Base-by-base conservation (phyloP, 2,329 filamentous ascomycete species). In the Pestalotiopsis sp. region DNA sequence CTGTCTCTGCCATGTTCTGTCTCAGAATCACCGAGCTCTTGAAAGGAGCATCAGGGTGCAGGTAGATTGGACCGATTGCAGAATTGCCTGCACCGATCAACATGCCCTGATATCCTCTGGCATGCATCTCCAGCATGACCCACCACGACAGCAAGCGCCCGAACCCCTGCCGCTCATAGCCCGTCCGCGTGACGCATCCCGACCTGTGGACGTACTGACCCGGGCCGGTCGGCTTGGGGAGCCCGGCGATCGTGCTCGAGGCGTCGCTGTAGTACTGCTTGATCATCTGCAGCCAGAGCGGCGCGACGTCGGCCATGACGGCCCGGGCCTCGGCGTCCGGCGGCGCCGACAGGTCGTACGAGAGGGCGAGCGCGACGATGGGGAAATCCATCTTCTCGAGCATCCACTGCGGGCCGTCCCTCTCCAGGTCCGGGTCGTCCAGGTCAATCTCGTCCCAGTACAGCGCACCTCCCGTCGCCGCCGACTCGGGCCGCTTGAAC, bases 381-480 rank as follows among this genome's bases (percentile, higher is more conserved):
- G 72, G 73, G 36, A 75, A 74, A 61, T 74, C 73, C 41, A 74
- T 65, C n/a, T 68, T 72, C 5, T 74, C 72, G 52, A 72, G 65
- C 38, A 62, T 69, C 70, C 65, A 70, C 67, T 17, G 58, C 45
- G 23, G 68, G 68, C 68, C 74, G 63, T 61, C 49, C 9, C 23
- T 31, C 57, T 69, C 67, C 4, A 36, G 73, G 66, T 52, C 71
- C 11, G 73, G 69, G 31, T 75, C 72, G 12, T 74, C 45, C 11
- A 71, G 59, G 38, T 75, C 69, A 56, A 75, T 70, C 20, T 75
- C 73, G n/a, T 72, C 66, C 73, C 74, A 75, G 69, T 73, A 75
- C 41, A 72, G 67, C 7, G 68, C 70, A 12, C 73, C 74, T 13
- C 74, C 72, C 9, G 67, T 71, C 2, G 65, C 67, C 9, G 66